phyloP scores from a whole-genome alignment of 768 basidiomycete genomes.

The Dentipellis fragilis region DNA sequence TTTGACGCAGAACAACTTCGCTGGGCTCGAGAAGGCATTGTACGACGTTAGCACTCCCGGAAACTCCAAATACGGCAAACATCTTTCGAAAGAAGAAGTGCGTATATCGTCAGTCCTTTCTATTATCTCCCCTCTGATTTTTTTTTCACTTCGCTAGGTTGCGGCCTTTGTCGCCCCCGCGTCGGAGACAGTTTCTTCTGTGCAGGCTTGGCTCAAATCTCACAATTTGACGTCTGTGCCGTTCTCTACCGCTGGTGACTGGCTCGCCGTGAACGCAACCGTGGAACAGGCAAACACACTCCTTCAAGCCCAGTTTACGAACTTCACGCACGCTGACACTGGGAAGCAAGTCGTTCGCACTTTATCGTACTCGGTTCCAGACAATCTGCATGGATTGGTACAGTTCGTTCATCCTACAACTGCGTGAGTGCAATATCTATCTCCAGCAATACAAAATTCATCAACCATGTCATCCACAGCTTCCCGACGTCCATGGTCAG shows the following conservation, averaged over 20 bases:
- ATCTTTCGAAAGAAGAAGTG: slow-evolving; percentile 29
- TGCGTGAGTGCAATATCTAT: slow-evolving; percentile 1
- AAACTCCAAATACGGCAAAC: slow-evolving; percentile 26
- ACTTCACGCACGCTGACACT: slow-evolving; percentile 1
- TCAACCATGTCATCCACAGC: not conserved
- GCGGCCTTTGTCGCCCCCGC: slow-evolving; percentile 12
- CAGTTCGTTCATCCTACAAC: slow-evolving; percentile 12
- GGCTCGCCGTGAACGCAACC: slow-evolving; percentile 16
- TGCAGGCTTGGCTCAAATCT: slow-evolving; percentile 18
- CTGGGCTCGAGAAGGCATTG: slow-evolving; percentile 26
- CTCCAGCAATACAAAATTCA: not conserved
- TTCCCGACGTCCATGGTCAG: not conserved
- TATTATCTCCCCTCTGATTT: not conserved
- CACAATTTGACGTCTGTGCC: slow-evolving; percentile 16
- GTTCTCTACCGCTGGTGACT: slow-evolving; percentile 20
- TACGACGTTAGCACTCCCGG: slow-evolving; percentile 28
- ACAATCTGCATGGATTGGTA: slow-evolving; percentile 6
- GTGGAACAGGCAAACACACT: slow-evolving; percentile 19
- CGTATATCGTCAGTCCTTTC: not conserved
- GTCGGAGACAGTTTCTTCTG: slow-evolving; percentile 14
- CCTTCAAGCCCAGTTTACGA: not conserved
- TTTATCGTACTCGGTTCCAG: slow-evolving; percentile 1
- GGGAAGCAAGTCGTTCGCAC: slow-evolving; percentile 7
- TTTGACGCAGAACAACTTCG: slow-evolving; percentile 24
- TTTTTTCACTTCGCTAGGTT: not conserved